Evolutionary conservation across 1,139 yeast species (phyloP), one percentile per base, ranked within the genome.

Genomic region (Cylindricascospora bacillispora): DNA sequence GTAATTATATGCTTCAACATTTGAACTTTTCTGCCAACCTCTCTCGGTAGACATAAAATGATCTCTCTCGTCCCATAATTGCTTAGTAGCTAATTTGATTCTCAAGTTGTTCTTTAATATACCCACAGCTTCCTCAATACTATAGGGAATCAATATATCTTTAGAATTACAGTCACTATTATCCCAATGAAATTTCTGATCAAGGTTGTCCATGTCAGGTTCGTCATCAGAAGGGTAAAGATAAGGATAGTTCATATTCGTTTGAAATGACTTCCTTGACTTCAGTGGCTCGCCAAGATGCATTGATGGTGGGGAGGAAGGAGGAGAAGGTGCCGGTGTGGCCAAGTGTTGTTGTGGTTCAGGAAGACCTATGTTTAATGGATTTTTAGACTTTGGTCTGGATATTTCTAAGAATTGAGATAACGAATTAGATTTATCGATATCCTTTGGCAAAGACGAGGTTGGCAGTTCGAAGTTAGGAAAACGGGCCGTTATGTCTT

Each of bases 311-410:
- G 93, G 85, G 1, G 78, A 68, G 6, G 71, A 54, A 0, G 81
- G 77, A 0, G 94, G 94, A 0, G 94, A 79, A 1, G 94, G 92
- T 0, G 79, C 81, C 0, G 94, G 95, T 0, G 95, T 83, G 0
- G 94, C 86, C 12, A 85, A 65, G 52, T 85, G 94, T 3, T 78
- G 58, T 1, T 59, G 65, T 22, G 80, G 83, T 0, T 71, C 63
- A 1, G 82, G 80, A 13, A 76, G 54, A 26, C 70, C 66, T 15
- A 38, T 26, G 31, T 50, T 54, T 6, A 47, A 31, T 1, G 52
- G 38, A 27, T 68, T 62, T 33, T 68, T 65, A 2, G 70, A 54
- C 4, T 75, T 65, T 36, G 76, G 80, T 29, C 78, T 54, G 21
- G 86, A 76, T 26, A 69, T 61, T 38, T 74, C 73, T 38, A 79